Evolutionary conservation across 2,329 filamentous ascomycete species (phyloP), one percentile per base, ranked within the genome.

Genomic region (Pezicula carpinea): DNA sequence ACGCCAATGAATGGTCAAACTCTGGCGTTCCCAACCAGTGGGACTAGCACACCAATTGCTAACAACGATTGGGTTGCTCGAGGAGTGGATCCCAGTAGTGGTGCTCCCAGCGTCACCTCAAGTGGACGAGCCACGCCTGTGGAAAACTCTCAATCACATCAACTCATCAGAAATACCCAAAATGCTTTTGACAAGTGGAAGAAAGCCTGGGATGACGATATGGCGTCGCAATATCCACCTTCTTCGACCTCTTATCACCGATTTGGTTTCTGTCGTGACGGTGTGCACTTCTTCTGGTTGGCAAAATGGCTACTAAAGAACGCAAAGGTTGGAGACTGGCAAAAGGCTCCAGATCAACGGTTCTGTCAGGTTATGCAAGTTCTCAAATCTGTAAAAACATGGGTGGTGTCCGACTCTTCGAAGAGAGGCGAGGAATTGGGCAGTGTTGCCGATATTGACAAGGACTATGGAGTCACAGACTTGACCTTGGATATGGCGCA

Each of bases 221-320:
- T 87, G 70, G 71, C 75, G 11, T 68, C 76, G 32, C 85, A 89
- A 59, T 89, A 87, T 51, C 79, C 82, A 6, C 77, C 69, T 19
- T 60, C 64, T 5, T 69, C 68, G n/a, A 70, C 70, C n/a, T 76
- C 76, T 46, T 70, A 71, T 42, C 72, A 74, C 40, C 79, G 84
- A 14, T 76, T 82, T 53, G 85, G 85, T 0, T 88, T 88, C 64
- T 87, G 80, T 45, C 71, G 83, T 42, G 85, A 89, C 56, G 84
- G 77, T 2, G 77, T 87, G 13, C 83, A 87, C 57, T 89, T 84
- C 62, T 89, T 83, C 67, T 89, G 81, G 74, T 72, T 89, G 35
- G 84, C 82, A 14, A 83, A 77, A 51, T 76, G 80, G 57, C 73
- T 87, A 58, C 66, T 88, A 45, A 79, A 81, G 60, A 77, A 79